phyloP scores from a whole-genome alignment of 2,329 filamentous ascomycete genomes.

The Trichophyton equinum region DNA sequence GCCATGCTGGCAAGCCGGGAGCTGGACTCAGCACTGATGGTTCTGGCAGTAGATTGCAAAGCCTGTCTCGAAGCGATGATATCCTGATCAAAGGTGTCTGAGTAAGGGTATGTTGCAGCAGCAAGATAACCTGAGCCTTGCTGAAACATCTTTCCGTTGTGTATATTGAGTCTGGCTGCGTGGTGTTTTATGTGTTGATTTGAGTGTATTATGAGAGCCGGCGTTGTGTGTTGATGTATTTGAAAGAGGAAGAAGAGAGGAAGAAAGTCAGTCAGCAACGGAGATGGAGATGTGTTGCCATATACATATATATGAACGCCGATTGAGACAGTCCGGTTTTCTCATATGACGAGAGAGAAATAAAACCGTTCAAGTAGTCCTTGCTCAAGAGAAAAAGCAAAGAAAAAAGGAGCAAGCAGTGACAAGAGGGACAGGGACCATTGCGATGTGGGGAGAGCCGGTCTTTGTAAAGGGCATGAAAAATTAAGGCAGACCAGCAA shows the following conservation, averaged over 20 bases:
- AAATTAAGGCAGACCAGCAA: conserved; percentile 1
- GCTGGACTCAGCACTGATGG: conserved; percentile 53
- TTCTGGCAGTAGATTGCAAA: not conserved
- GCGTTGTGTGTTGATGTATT: not conserved
- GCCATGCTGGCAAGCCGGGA: conserved; percentile 35
- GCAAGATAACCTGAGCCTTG: not conserved
- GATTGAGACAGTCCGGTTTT: not conserved
- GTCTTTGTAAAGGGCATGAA: not conserved
- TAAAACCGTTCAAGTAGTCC: not conserved
- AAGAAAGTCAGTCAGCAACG: no score
- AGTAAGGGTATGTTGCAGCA: not conserved
- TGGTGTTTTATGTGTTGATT: not conserved
- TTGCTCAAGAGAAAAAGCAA: not conserved
- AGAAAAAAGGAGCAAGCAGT: not conserved
- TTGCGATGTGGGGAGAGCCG: not conserved
- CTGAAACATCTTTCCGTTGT: not conserved
- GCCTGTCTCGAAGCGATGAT: conserved; percentile 5
- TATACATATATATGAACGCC: not conserved
- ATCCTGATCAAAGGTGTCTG: not conserved
- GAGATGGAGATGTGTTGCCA: not conserved
- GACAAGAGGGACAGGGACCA: not conserved
- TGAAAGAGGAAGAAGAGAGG: not conserved
- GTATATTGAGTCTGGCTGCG: not conserved
- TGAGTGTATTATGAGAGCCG: not conserved
- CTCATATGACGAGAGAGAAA: not conserved